phyloP scores from a whole-genome alignment of 2,329 filamentous ascomycete genomes.

The Colletotrichum viniferum region DNA sequence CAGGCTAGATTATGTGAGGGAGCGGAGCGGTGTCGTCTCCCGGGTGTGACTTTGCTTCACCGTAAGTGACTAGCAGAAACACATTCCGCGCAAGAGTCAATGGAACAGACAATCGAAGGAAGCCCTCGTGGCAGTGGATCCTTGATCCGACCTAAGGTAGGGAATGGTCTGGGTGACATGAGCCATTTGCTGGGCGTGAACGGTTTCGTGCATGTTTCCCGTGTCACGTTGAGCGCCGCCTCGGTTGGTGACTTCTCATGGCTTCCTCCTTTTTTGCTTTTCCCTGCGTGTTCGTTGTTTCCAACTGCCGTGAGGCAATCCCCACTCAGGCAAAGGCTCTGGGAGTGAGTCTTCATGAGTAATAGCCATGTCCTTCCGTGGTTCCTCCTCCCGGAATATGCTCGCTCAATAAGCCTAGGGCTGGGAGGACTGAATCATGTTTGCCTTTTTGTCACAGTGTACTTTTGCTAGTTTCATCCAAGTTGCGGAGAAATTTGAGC shows the following conservation, averaged over 20 bases:
- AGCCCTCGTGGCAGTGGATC: constrained; percentile 2
- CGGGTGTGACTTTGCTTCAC: background rate
- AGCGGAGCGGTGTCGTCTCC: background rate
- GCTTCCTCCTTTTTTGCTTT: background rate
- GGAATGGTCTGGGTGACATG: background rate
- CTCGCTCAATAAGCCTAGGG: background rate
- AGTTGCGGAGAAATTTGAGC: background rate
- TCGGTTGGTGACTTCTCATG: background rate
- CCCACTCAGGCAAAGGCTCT: background rate
- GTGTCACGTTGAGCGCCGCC: background rate
- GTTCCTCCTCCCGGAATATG: background rate
- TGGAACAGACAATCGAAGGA: background rate
- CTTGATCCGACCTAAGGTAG: background rate
- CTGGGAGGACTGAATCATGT: background rate
- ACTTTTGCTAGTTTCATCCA: background rate
- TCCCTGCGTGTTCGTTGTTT: background rate
- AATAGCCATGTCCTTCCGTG: background rate
- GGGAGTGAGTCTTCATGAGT: background rate
- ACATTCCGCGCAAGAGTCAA: background rate
- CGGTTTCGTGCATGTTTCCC: constrained; percentile 5
- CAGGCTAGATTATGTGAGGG: background rate
- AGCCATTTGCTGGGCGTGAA: background rate
- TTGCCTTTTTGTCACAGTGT: background rate
- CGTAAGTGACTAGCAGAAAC: background rate
- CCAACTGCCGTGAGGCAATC: background rate